phyloP scores from a whole-genome alignment of 495 filamentous ascomycete genomes.

The Neurospora sp. region DNA sequence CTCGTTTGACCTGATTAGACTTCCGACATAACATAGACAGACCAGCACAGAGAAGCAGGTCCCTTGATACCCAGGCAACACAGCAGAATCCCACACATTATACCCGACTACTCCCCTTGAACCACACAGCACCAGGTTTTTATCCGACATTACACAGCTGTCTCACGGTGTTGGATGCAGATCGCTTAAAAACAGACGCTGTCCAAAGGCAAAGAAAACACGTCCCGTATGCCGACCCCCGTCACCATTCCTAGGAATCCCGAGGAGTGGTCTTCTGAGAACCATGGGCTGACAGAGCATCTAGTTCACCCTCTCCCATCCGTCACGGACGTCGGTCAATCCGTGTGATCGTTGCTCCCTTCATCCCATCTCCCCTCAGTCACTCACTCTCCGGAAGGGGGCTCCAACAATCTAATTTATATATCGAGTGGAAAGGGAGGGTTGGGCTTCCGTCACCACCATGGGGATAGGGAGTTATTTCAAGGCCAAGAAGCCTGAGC shows the following conservation, averaged over 20 bases:
- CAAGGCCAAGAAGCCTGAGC: slow-evolving; percentile 39
- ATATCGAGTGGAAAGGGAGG: not conserved
- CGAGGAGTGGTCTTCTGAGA: not conserved
- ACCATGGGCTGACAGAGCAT: not conserved
- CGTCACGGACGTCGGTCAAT: not conserved
- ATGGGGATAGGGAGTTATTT: slow-evolving; percentile 57
- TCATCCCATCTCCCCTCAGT: not conserved
- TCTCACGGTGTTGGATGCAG: not conserved
- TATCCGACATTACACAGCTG: not conserved
- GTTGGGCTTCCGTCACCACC: slow-evolving; percentile 5
- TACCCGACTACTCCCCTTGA: not conserved
- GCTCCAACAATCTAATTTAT: not conserved
- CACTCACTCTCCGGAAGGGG: not conserved
- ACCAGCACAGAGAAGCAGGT: not conserved
- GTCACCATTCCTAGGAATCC: not conserved
- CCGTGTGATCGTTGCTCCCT: not conserved
- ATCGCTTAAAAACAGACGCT: not conserved
- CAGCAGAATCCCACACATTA: not conserved
- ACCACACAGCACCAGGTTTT: not conserved
- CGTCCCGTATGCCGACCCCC: not conserved
- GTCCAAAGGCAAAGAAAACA: not conserved
- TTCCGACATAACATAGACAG: not conserved
- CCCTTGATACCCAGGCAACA: not conserved
- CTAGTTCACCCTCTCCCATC: not conserved
- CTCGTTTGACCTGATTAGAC: not conserved